Conservation (phyloP, 192 early-diverging fungal species). For the Phlyctochytrium planicorne region DNA sequence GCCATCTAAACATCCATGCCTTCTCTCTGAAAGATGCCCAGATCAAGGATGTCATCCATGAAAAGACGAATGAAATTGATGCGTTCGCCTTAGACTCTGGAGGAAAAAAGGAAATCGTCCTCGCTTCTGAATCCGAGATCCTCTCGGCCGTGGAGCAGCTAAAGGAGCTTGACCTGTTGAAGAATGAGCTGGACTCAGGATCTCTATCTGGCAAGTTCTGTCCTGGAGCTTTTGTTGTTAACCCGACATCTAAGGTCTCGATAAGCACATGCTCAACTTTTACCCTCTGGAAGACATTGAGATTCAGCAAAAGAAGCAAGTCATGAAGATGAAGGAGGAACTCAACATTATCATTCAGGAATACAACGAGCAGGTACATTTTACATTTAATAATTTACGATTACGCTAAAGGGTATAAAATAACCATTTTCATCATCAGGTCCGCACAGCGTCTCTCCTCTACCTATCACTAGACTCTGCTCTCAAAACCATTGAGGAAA, state of each 20-base stretch:
- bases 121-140: slow-evolving; percentile 25
- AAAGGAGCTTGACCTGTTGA: slow-evolving; percentile 17
- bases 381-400: too few species aligned
- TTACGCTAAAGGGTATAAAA: not conserved
- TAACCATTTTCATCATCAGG: too few species aligned
- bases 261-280: not conserved
- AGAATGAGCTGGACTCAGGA: slow-evolving; percentile 22
- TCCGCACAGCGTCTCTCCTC: not conserved
- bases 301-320: not conserved
- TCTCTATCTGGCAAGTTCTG: not conserved
- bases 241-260: not conserved
- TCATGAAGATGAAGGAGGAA: not conserved
- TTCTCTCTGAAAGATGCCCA: not conserved
- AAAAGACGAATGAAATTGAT: slow-evolving; percentile 11
- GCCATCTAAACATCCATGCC: not conserved
- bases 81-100: slow-evolving; percentile 14
- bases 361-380: not conserved
- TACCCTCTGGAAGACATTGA: not conserved
- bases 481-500: not conserved
- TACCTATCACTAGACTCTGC: not conserved
- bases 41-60: slow-evolving; percentile 8
- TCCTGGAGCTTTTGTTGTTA: not conserved
- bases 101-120: slow-evolving; percentile 26
- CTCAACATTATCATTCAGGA: not conserved
- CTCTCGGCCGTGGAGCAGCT: slow-evolving; percentile 8